phyloP scores from a whole-genome alignment of 495 filamentous ascomycete genomes.

The Cercophora scortea region DNA sequence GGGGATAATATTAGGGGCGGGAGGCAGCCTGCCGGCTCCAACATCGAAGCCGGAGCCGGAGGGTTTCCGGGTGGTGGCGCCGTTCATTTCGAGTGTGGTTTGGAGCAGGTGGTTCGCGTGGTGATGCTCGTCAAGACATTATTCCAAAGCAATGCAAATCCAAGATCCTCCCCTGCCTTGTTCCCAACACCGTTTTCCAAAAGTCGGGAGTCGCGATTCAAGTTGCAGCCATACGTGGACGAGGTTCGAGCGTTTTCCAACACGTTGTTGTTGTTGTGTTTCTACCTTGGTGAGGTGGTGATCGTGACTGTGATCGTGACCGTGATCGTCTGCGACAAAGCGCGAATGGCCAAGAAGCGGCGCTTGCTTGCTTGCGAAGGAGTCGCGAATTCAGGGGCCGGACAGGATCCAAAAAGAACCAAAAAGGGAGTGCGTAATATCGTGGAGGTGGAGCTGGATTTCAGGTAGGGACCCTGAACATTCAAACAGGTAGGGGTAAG shows the following conservation, averaged over 20 bases:
- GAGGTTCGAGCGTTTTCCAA: no score
- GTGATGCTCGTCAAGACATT: slow-evolving; percentile 15
- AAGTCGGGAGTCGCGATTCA: neutral
- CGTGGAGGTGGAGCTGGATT: neutral
- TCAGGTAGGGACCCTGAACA: no score
- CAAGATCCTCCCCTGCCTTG: neutral
- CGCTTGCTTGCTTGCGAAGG: neutral
- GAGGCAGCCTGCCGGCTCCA: neutral
- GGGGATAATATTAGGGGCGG: slow-evolving; percentile 15
- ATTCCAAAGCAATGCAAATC: slow-evolving; percentile 10
- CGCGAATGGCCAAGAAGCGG: neutral
- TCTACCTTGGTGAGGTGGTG: neutral
- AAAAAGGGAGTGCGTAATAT: neutral
- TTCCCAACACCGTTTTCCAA: neutral
- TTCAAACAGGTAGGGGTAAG: no score
- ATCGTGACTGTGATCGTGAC: neutral
- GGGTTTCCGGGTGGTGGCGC: slow-evolving; percentile 7
- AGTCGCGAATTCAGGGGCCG: neutral
- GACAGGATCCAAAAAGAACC: neutral
- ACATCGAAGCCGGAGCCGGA: slow-evolving; percentile 6
- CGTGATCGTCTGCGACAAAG: neutral
- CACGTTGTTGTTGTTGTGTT: no score
- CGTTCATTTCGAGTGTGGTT: slow-evolving; percentile 11
- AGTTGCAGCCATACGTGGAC: slow-evolving; percentile 3
- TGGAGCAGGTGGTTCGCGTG: neutral